Percentiles rank a stretch among this genome's conserved stretches.
phyloP scores from a whole-genome alignment of 352 stramenopile genomes.

The Bremia lactucae region DNA sequence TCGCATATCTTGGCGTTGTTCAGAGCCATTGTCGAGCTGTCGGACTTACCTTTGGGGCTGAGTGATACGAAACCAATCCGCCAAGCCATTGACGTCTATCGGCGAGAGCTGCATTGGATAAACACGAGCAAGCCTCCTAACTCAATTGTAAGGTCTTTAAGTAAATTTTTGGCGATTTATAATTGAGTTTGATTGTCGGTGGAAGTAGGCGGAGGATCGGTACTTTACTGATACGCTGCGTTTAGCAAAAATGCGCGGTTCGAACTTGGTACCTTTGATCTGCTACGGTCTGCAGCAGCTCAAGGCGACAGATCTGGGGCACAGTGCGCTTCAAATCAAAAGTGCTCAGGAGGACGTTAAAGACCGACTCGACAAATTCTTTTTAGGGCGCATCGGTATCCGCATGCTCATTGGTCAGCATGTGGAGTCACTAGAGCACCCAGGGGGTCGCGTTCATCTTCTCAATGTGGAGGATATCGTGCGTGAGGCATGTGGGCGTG shows the following conservation, averaged over 20 bases:
- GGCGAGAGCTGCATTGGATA: conserved; percentile 40
- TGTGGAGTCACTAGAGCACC: conserved; percentile 49
- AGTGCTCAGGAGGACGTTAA: conserved; percentile 68
- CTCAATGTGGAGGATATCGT: conserved; percentile 63
- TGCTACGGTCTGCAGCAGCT: conserved; percentile 65
- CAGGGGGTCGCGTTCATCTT: conserved; percentile 60
- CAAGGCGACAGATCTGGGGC: conserved; percentile 46
- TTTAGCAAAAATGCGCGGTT: conserved; percentile 39
- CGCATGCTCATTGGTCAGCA: conserved; percentile 96
- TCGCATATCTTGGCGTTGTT: neutral
- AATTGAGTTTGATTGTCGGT: neutral
- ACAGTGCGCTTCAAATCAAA: conserved; percentile 44
- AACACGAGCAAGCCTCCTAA: conserved; percentile 28
- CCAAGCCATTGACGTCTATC: conserved; percentile 56
- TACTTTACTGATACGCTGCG: conserved; percentile 51
- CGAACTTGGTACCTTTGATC: conserved; percentile 73
- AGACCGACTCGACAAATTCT: conserved; percentile 94
- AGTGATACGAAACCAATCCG: conserved; percentile 49
- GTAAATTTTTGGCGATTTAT: conserved; percentile 1
- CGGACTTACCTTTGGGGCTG: conserved; percentile 56
- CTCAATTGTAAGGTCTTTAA: conserved; percentile 20
- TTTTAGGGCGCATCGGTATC: conserved; percentile 97
- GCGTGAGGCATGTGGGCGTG: conserved; percentile 39
- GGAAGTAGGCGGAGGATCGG: conserved; percentile 34
- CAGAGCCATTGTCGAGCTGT: conserved; percentile 59